Conservation (phyloP, 2,329 filamentous ascomycete genomes). For the Aspergillus neotritici region DNA sequence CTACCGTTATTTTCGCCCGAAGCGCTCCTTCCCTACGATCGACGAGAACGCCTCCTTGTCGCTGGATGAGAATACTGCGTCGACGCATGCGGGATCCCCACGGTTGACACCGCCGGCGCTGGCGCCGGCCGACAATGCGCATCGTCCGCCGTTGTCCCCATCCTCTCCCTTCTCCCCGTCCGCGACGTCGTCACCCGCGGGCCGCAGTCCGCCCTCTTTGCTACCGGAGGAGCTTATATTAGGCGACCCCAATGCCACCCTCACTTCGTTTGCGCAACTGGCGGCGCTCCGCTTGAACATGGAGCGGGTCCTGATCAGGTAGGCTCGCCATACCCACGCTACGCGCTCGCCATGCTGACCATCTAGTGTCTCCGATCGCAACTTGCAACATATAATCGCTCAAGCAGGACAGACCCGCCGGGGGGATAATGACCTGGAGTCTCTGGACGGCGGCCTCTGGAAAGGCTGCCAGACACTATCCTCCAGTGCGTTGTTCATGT, state of each 20-base stretch:
- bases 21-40: slow-evolving; percentile 7
- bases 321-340: slow-evolving; percentile 1
- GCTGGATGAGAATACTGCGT: too few species aligned
- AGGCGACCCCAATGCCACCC: slow-evolving; percentile 29
- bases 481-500: slow-evolving; percentile 30
- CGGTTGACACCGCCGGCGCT: too few species aligned
- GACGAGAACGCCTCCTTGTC: neutral
- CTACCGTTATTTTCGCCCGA: slow-evolving; percentile 37
- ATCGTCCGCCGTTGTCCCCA: slow-evolving; percentile 5
- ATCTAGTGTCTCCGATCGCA: slow-evolving; percentile 41
- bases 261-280: slow-evolving; percentile 34
- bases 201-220: slow-evolving; percentile 9
- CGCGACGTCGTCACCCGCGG: slow-evolving; percentile 7
- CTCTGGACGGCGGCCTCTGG: slow-evolving; percentile 26
- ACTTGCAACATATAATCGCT: slow-evolving; percentile 47
- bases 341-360: neutral
- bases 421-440: slow-evolving; percentile 29
- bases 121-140: slow-evolving; percentile 3
- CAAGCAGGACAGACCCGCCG: slow-evolving; percentile 43
- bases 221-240: slow-evolving; percentile 23
- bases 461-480: slow-evolving; percentile 28
- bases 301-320: slow-evolving; percentile 37
- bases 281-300: slow-evolving; percentile 32
- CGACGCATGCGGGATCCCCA: too few species aligned
- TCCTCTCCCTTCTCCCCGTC: slow-evolving; percentile 11